Evolutionary conservation across 2,329 filamentous ascomycete genomes (phyloP).

Genomic region (Lasiodiplodia hormozganensis): DNA sequence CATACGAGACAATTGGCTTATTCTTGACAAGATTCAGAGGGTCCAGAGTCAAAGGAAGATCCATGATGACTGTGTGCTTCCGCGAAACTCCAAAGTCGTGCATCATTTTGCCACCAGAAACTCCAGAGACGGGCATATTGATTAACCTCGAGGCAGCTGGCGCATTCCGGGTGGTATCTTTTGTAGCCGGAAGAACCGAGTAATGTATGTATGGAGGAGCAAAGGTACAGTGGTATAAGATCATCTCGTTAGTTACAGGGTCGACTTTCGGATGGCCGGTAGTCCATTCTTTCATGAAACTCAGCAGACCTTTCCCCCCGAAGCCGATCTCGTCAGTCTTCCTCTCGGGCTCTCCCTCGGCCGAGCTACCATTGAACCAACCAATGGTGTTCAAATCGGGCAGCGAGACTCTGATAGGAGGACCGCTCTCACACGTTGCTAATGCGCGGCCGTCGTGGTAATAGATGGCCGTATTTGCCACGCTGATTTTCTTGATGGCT

Average conservation of each 20-base stretch:
- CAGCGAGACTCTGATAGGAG: constrained; percentile 69
- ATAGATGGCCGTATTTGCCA: constrained; percentile 71
- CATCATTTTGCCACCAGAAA: constrained; percentile 74
- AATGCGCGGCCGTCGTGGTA: constrained; percentile 74
- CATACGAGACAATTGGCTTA: constrained; percentile 65
- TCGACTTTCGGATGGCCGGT: constrained; percentile 75
- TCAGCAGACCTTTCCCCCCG: constrained; percentile 62
- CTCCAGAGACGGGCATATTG: constrained; percentile 65
- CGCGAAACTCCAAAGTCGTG: constrained; percentile 75
- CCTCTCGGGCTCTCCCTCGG: constrained; percentile 59
- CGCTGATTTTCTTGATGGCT: constrained; percentile 71
- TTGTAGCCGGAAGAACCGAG: constrained; percentile 58
- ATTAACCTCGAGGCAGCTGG: constrained; percentile 45
- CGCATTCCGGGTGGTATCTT: constrained; percentile 1
- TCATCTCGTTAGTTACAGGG: constrained; percentile 67
- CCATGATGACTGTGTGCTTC: constrained; percentile 70
- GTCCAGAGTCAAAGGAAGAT: constrained; percentile 71
- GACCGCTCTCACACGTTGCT: constrained; percentile 74
- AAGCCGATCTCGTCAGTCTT: constrained; percentile 47
- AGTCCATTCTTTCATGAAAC: constrained; percentile 74
- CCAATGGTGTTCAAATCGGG: constrained; percentile 72
- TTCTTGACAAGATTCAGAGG: constrained; percentile 66
- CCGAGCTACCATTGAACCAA: constrained; percentile 69
- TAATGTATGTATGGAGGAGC: constrained; percentile 71
- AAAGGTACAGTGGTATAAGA: constrained; percentile 73